Percentiles rank a stretch among this genome's conserved stretches.
phyloP scores from a whole-genome alignment of 2,329 filamentous ascomycete species.

The Stagonosporopsis rhizophila region DNA sequence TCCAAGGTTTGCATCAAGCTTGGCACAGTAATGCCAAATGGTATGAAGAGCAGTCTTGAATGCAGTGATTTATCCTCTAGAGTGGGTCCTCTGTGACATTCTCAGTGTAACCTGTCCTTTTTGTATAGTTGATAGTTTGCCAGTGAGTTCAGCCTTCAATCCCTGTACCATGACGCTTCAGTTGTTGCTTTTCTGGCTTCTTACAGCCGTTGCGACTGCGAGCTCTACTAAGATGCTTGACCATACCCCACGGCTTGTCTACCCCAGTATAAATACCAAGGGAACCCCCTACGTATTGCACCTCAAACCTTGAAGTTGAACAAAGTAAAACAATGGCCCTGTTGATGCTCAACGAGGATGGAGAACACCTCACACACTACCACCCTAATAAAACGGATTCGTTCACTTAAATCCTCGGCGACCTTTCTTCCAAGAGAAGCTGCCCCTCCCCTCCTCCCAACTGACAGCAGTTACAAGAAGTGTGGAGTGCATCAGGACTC shows the following conservation, averaged over 20 bases:
- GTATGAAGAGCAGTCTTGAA: not conserved
- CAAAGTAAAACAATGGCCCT: not conserved
- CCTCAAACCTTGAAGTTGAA: not conserved
- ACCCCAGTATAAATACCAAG: not conserved
- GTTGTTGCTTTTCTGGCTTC: not conserved
- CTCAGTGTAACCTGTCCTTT: not conserved
- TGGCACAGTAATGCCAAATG: not conserved
- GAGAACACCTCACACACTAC: not conserved
- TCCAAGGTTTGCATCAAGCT: not conserved
- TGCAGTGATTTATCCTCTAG: not conserved
- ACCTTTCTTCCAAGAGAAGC: not conserved
- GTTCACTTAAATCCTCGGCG: not conserved
- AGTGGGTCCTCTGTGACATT: not conserved
- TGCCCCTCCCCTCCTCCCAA: too few species aligned
- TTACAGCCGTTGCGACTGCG: not conserved
- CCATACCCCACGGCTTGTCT: not conserved
- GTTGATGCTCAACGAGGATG: not conserved
- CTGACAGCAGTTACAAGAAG: not conserved
- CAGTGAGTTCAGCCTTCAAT: not conserved
- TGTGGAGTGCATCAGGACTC: not conserved
- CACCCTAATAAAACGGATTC: not conserved
- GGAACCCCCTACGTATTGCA: not conserved
- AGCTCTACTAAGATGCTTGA: not conserved
- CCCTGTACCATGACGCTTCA: not conserved
- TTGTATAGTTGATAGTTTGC: not conserved